phyloP scores from a whole-genome alignment of 805 yeast genomes.

The Lipomyces starkeyi region DNA sequence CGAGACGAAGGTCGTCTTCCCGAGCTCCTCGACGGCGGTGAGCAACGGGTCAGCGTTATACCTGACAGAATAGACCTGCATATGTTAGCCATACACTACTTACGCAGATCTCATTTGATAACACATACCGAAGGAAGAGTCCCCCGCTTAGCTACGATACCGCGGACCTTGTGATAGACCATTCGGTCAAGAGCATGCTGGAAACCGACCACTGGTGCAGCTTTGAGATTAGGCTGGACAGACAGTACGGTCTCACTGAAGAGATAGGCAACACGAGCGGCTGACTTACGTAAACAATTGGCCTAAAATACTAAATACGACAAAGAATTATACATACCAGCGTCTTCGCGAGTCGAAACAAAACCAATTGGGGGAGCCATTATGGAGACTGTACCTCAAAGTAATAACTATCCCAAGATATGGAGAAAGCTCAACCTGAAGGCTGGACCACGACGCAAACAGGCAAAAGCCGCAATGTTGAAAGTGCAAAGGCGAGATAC shows the following conservation, averaged over 20 bases:
- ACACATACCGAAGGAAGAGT: conserved; percentile 27
- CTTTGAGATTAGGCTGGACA: conserved; percentile 28
- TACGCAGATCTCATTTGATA: background rate
- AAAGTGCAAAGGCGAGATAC: conserved; percentile 1
- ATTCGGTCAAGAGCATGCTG: conserved; percentile 30
- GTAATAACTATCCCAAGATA: background rate
- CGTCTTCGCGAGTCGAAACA: conserved; percentile 34
- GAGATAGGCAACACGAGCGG: conserved; percentile 37
- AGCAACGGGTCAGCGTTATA: conserved; percentile 62
- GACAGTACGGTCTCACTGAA: conserved; percentile 36
- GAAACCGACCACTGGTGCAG: conserved; percentile 22
- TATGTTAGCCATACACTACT: background rate
- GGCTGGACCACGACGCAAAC: background rate
- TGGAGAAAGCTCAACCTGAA: background rate
- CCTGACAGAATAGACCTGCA: conserved; percentile 43
- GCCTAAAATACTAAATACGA: background rate
- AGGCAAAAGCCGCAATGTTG: background rate
- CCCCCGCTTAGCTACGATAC: conserved; percentile 34
- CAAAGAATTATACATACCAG: conserved; percentile 23
- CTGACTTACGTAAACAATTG: conserved; percentile 9
- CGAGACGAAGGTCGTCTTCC: conserved; percentile 48
- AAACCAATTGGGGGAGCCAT: conserved; percentile 34
- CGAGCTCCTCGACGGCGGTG: conserved; percentile 49
- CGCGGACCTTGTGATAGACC: conserved; percentile 31
- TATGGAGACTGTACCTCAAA: background rate